Conservation (phyloP, 2,329 filamentous ascomycete genomes). For the Aspergillus thermomutatus region DNA sequence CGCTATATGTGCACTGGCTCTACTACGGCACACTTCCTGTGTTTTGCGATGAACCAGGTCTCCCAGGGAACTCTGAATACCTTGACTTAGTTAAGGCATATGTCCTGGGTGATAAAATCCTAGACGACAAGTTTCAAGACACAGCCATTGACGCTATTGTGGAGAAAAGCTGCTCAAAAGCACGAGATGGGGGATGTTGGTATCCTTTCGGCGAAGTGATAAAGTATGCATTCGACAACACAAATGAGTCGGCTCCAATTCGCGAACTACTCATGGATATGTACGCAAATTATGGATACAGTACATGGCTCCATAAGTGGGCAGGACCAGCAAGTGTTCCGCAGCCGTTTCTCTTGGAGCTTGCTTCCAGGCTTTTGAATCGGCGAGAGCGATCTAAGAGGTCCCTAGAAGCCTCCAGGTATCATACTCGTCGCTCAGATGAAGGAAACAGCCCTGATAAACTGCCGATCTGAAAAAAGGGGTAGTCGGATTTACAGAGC, state of each 20-base stretch:
- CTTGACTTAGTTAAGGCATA: neutral
- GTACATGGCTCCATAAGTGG: neutral
- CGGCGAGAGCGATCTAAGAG: neutral
- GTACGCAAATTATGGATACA: neutral
- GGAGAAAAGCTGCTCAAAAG: neutral
- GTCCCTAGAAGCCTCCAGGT: conserved; percentile 31
- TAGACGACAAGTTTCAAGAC: neutral
- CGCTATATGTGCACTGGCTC: conserved; percentile 12
- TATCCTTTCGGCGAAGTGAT: neutral
- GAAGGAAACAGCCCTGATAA: too few relatives aligned
- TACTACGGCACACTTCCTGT: conserved; percentile 9
- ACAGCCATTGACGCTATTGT: neutral
- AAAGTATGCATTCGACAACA: neutral
- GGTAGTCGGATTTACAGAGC: too few relatives aligned
- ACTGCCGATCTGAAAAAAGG: too few relatives aligned
- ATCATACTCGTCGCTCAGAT: neutral
- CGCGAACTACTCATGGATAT: conserved; percentile 2
- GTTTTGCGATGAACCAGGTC: neutral
- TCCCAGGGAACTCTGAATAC: neutral
- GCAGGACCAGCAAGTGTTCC: neutral
- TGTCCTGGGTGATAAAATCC: neutral
- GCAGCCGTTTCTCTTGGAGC: neutral
- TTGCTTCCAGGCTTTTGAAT: neutral
- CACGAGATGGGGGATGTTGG: neutral
- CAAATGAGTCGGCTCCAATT: neutral